phyloP scores from a whole-genome alignment of 2,329 filamentous ascomycete genomes.

The Fusarium sambucinum region DNA sequence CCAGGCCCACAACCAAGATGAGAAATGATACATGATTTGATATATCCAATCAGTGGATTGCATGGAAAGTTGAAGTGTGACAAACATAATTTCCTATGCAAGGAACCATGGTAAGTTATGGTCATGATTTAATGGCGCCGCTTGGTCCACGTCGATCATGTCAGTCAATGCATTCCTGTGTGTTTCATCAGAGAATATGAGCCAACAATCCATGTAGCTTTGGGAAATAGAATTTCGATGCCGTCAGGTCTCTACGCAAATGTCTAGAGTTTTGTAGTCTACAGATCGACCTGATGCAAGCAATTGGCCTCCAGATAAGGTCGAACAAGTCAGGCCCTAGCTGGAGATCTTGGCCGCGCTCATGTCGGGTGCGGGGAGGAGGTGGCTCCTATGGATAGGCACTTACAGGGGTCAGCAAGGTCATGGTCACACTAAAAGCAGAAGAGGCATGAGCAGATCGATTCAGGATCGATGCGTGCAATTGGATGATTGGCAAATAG shows the following conservation, averaged over 20 bases:
- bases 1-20: conserved; percentile 10
- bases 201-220: neutral
- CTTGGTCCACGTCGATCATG: conserved; percentile 16
- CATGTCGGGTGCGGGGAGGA: conserved; percentile 34
- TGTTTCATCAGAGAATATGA: conserved; percentile 12
- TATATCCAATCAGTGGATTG: neutral
- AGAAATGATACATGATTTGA: conserved; percentile 20
- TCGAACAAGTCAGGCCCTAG: conserved; percentile 11
- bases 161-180: conserved; percentile 16
- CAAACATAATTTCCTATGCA: conserved; percentile 19
- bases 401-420: conserved; percentile 35
- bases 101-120: conserved; percentile 2
- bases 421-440: conserved; percentile 43
- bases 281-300: neutral
- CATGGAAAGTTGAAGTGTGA: neutral
- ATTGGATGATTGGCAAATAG: conserved; percentile 37
- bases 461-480: conserved; percentile 24
- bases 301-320: conserved; percentile 25
- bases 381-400: conserved; percentile 12
- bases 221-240: neutral
- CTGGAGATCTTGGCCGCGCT: conserved; percentile 15
- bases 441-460: conserved; percentile 36
- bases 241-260: too few species aligned
- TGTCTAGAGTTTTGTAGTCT: neutral
- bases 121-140: conserved; percentile 1